Evolutionary conservation across 2,329 filamentous ascomycete species (phyloP).

Genomic region (Fusarium sp.): DNA sequence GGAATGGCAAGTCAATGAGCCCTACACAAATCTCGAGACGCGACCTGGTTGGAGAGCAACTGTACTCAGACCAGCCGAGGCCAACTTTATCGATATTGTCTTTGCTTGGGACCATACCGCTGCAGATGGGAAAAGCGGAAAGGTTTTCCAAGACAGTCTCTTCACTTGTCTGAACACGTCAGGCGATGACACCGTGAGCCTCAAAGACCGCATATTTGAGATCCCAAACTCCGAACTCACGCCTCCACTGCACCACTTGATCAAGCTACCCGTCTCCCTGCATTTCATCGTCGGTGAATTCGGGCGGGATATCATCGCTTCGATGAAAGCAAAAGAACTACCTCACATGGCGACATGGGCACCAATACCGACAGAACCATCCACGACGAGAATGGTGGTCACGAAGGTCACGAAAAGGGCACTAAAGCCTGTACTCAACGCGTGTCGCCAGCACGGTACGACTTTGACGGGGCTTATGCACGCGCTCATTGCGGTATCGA

Average conservation of each 20-base stretch:
- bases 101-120: constrained; percentile 27
- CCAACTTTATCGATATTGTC: constrained; percentile 5
- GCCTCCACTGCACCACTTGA: not conserved
- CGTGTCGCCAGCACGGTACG: constrained; percentile 1
- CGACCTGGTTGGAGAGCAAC: not conserved
- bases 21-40: not conserved
- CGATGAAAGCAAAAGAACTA: not conserved
- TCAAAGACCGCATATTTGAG: not conserved
- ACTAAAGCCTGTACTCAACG: not conserved
- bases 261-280: not conserved
- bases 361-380: not conserved
- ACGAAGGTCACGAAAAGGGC: not conserved
- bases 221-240: not conserved
- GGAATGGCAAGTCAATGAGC: constrained; percentile 4
- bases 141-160: constrained; percentile 3
- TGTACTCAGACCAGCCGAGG: not conserved
- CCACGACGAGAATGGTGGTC: not conserved
- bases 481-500: not conserved
- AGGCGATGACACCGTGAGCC: accelerated
- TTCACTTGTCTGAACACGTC: not conserved
- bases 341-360: constrained; percentile 7
- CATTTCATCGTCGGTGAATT: not conserved
- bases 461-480: constrained; percentile 17
- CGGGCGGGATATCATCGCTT: not conserved
- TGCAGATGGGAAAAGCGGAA: constrained; percentile 19